These are phyloP conservation scores for Fusarium poae DNA, from an alignment of 2,329 filamentous ascomycete genomes.

Conservation along the genomic window DNA sequence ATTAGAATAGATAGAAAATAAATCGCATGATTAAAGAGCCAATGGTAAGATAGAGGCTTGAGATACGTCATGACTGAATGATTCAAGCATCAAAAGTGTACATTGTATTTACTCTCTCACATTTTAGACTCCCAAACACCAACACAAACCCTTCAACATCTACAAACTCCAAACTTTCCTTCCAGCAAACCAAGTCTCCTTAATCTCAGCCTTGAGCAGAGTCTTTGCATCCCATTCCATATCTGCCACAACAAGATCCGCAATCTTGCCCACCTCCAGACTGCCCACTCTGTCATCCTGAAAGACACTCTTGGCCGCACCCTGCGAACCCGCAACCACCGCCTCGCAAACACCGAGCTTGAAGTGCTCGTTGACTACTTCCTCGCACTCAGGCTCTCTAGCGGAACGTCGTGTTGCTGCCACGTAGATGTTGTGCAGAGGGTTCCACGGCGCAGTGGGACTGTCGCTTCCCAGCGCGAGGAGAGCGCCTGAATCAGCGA, in stretches of 20 bases:
- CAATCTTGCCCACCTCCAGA: constrained; percentile 64
- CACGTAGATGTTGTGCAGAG: constrained; percentile 67
- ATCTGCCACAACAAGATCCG: constrained; percentile 64
- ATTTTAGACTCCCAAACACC: constrained; percentile 30
- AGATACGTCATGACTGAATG: constrained; percentile 7
- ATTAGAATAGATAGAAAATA: constrained; percentile 1
- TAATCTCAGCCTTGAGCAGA: constrained; percentile 60
- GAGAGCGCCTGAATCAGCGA: constrained; percentile 64
- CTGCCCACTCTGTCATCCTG: constrained; percentile 63
- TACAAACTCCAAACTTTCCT: constrained; percentile 54
- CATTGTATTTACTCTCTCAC: constrained; percentile 2
- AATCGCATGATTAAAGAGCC: not conserved
- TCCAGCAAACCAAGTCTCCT: constrained; percentile 67
- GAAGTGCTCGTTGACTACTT: constrained; percentile 65
- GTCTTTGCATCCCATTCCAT: constrained; percentile 63
- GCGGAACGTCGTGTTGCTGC: constrained; percentile 68
- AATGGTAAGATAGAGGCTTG: constrained; percentile 11
- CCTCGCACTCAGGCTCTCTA: constrained; percentile 58
- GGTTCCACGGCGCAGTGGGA: constrained; percentile 67
- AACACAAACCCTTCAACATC: not conserved
- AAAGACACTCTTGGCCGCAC: constrained; percentile 67
- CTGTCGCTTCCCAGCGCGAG: constrained; percentile 69
- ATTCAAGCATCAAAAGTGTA: not conserved
- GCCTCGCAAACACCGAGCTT: constrained; percentile 64
- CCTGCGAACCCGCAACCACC: constrained; percentile 64